phyloP scores from a whole-genome alignment of 768 basidiomycete genomes.

The Dentipellis sp. region DNA sequence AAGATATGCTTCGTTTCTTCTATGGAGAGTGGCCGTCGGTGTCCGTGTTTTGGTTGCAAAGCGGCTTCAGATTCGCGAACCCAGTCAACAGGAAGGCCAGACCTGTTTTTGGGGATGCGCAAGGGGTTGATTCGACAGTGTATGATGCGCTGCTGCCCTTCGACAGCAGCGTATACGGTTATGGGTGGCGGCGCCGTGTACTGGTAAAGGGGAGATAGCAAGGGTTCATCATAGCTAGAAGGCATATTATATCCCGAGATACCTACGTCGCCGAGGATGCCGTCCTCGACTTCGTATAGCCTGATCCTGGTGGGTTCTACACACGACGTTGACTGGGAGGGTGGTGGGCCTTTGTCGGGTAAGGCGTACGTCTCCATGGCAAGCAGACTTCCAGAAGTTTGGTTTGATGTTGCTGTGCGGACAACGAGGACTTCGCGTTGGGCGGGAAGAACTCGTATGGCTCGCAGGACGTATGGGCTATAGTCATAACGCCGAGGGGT shows the following conservation, averaged over 20 bases:
- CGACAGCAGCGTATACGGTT: neutral
- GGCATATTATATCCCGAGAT: neutral
- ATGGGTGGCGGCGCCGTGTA: neutral
- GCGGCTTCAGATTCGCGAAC: neutral
- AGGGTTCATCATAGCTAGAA: neutral
- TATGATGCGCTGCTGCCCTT: neutral
- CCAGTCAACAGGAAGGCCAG: neutral
- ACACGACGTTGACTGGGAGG: neutral
- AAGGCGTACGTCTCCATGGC: neutral
- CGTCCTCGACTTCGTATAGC: no score
- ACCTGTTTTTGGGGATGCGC: neutral
- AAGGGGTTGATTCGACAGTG: neutral
- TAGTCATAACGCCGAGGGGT: no score
- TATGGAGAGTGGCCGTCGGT: neutral
- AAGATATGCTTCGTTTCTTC: neutral
- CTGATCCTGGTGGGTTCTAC: neutral
- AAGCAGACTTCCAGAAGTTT: neutral
- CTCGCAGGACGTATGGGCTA: no score
- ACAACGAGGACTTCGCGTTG: neutral
- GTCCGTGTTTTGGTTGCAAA: no score
- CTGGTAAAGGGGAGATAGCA: neutral
- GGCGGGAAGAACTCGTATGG: neutral
- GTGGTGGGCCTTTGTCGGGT: neutral
- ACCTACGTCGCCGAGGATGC: neutral
- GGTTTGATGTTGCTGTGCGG: neutral